Base-by-base conservation (phyloP, 345 rosid genomes). In the Hevea brasiliensis region DNA sequence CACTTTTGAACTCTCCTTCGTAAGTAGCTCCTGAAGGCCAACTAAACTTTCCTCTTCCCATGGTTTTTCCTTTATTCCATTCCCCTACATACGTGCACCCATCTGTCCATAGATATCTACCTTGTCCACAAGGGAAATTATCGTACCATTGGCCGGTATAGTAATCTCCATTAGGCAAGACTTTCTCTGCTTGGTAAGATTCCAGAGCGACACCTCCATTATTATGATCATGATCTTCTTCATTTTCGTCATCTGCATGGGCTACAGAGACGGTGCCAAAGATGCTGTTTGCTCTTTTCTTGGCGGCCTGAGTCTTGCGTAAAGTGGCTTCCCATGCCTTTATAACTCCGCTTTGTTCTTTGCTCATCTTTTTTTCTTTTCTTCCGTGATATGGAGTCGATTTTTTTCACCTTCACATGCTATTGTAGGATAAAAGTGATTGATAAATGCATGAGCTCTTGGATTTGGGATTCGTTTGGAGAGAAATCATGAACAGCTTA, bases 321-420 rank as follows among this genome's bases (percentile, higher is more conserved):
- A 90, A 23, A 15, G 97, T 94, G 56, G 90, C 96, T 84, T 94
- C 97, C 97, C 97, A 94, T 64, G 98, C 98, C 82, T 83, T 87
- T 9, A 86, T 80, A 62, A 89, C 89, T 41, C 89, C 84, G 66
- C 92, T 83, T 21, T 84, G 87, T 56, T 91, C 96, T 79, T 86
- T 89, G 84, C 85, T 89, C 93, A 89, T 87, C 54, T 32, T 65
- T 17, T 4, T 14, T 8, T 12, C n/a, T 42, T 41, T 21, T 9
- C 21, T 42, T 63, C 8, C 3, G 6, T n/a, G 13, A n/a, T 37
- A 2, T 32, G n/a, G 55, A 11, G 8, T 23, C 24, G 11, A 8
- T 6, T 1, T 63, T 40, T 42, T 47, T 48, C 64, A 15, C 26
- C 29, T 72, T 51, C 56, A 60, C 78, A 78, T 68, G 11, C 60